Evolutionary conservation across 441 rosid species (phyloP).

Genomic region (Corymbia calophylla): DNA sequence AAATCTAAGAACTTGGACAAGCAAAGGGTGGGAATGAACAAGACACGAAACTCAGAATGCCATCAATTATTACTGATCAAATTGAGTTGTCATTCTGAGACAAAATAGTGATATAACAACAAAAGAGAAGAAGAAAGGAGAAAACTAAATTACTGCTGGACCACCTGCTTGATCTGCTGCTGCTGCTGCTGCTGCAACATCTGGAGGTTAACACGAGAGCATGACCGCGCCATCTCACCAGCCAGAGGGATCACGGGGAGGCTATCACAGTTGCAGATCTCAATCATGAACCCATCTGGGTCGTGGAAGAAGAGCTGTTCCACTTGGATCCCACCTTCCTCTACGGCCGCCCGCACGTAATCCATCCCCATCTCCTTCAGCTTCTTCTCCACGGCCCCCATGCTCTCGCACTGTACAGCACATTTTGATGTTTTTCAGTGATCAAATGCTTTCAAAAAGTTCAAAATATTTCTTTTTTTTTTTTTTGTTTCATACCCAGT

Average conservation of each 20-base stretch:
- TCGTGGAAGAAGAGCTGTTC: constrained; percentile 92
- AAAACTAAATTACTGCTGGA: constrained; percentile 22
- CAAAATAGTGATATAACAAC: neutral
- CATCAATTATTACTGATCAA: neutral
- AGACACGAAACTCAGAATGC: neutral
- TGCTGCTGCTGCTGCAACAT: constrained; percentile 16
- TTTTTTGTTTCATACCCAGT: neutral
- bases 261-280: constrained; percentile 84
- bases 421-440: neutral
- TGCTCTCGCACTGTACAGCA: constrained; percentile 59
- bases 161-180: constrained; percentile 29
- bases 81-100: neutral
- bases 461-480: neutral
- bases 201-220: constrained; percentile 51
- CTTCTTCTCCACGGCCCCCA: constrained; percentile 83
- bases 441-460: neutral
- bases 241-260: constrained; percentile 72
- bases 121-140: neutral
- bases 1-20: neutral
- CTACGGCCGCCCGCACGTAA: constrained; percentile 47
- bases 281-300: constrained; percentile 96
- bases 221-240: constrained; percentile 46
- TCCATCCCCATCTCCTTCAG: constrained; percentile 60
- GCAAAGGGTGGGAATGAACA: neutral
- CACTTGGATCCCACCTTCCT: constrained; percentile 83